These are phyloP conservation scores for Bacidia rubella DNA, from an alignment of 495 filamentous ascomycete species.

Conservation along the genomic window DNA sequence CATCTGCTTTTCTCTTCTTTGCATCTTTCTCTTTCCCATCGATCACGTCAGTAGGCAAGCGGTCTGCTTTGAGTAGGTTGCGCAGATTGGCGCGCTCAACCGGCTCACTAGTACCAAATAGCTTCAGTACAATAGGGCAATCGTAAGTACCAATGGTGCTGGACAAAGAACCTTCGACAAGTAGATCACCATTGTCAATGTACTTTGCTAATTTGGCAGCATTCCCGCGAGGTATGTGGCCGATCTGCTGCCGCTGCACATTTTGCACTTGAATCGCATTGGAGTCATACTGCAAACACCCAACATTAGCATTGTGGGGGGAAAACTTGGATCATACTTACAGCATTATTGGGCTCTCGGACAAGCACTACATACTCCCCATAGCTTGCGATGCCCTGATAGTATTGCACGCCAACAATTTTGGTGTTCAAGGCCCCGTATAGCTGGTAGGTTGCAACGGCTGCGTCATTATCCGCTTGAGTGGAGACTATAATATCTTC, in stretches of 20 bases:
- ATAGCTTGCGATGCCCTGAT: conserved; percentile 52
- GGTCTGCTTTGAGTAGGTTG: conserved; percentile 47
- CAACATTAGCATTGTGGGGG: conserved; percentile 10
- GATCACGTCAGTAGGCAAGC: conserved; percentile 36
- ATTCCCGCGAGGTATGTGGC: conserved; percentile 55
- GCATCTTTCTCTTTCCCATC: conserved; percentile 35
- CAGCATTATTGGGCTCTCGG: conserved; percentile 54
- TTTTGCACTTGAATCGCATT: conserved; percentile 77
- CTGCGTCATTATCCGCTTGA: conserved; percentile 33
- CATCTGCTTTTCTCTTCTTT: conserved; percentile 31
- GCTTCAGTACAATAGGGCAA: conserved; percentile 51
- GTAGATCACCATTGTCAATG: conserved; percentile 41
- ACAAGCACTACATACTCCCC: conserved; percentile 58
- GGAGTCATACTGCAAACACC: conserved; percentile 41
- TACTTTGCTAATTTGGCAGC: conserved; percentile 62
- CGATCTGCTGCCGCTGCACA: conserved; percentile 65
- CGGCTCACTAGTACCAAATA: conserved; percentile 53
- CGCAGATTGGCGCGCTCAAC: conserved; percentile 37
- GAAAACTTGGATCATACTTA: background rate
- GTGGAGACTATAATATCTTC: conserved; percentile 25
- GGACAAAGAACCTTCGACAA: conserved; percentile 52
- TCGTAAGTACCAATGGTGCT: conserved; percentile 51
- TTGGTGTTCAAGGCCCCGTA: conserved; percentile 46
- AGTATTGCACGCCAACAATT: conserved; percentile 73
- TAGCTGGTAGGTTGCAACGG: conserved; percentile 28